Evolutionary conservation across 2,329 filamentous ascomycete species (phyloP).

Genomic region (Ramichloridium luteum): DNA sequence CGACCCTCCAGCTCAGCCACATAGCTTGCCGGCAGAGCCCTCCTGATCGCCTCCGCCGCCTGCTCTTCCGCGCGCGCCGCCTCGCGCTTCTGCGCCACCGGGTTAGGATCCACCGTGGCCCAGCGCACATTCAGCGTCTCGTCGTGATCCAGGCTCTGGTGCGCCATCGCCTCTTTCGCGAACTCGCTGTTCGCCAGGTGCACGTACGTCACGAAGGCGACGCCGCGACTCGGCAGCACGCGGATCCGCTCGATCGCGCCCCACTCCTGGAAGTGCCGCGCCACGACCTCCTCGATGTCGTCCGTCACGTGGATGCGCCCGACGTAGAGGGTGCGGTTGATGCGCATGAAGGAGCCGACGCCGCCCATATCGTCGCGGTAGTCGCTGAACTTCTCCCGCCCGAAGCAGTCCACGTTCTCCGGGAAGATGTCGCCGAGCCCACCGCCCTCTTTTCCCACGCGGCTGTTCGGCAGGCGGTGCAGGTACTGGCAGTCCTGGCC

Average conservation of each 20-base stretch:
- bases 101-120: conserved; percentile 94
- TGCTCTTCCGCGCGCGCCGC: conserved; percentile 84
- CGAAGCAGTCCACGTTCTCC: conserved; percentile 90
- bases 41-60: conserved; percentile 81
- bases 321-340: conserved; percentile 88
- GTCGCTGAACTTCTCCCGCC: conserved; percentile 80
- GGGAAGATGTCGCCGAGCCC: conserved; percentile 76
- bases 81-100: conserved; percentile 85
- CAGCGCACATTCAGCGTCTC: conserved; percentile 93
- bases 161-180: conserved; percentile 74
- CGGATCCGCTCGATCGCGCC: conserved; percentile 77
- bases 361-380: conserved; percentile 98
- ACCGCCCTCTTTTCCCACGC: conserved; percentile 24
- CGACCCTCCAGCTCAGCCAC: conserved; percentile 88
- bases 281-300: conserved; percentile 92
- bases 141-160: conserved; percentile 80
- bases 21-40: conserved; percentile 78
- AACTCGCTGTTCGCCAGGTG: conserved; percentile 87
- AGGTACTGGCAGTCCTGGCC: conserved; percentile 91
- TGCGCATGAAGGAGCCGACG: conserved; percentile 82
- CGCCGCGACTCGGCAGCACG: conserved; percentile 77
- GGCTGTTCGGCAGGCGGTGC: conserved; percentile 62
- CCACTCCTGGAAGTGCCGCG: conserved; percentile 94
- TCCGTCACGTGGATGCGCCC: conserved; percentile 91
- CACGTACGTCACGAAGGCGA: conserved; percentile 87